phyloP scores from a whole-genome alignment of 2,329 filamentous ascomycete genomes.

The Chaetomium sp. region DNA sequence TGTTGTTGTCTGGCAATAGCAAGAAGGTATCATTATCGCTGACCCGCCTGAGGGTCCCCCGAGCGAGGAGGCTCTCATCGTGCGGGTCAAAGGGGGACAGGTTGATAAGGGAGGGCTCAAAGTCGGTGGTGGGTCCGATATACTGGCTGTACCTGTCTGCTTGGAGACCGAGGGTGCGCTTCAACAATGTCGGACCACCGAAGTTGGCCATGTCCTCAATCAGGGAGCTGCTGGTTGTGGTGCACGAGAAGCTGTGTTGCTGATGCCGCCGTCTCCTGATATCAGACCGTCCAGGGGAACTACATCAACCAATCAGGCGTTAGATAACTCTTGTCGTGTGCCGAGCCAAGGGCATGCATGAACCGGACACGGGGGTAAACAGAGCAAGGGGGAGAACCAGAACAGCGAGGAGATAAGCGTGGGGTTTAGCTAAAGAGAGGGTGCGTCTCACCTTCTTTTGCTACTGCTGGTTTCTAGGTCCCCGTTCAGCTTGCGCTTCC shows the following conservation, averaged over 20 bases:
- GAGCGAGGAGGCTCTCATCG: conserved; percentile 74
- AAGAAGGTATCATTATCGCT: conserved; percentile 78
- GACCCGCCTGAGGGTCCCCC: conserved; percentile 72
- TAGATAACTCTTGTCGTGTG: conserved; percentile 41
- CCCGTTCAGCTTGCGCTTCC: conserved; percentile 77
- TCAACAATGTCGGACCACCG: conserved; percentile 65
- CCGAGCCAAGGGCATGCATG: conserved; percentile 29
- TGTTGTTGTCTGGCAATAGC: conserved; percentile 73
- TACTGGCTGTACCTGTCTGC: conserved; percentile 79
- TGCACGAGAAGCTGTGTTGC: conserved; percentile 62
- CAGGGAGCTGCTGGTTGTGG: conserved; percentile 62
- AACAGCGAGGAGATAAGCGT: conserved; percentile 12
- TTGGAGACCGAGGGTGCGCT: conserved; percentile 74
- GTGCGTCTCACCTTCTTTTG: conserved; percentile 67
- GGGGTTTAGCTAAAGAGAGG: conserved; percentile 18
- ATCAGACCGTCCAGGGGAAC: conserved; percentile 60
- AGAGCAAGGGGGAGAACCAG: not conserved
- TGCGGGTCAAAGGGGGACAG: conserved; percentile 78
- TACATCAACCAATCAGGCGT: conserved; percentile 54
- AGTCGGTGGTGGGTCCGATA: conserved; percentile 80
- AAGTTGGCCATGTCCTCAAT: conserved; percentile 73
- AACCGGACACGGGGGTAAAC: conserved; percentile 11
- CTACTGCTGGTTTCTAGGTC: conserved; percentile 62
- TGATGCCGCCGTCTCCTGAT: conserved; percentile 56
- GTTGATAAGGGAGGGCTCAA: conserved; percentile 81